A percentile compares a stretch with the other conserved stretches of the same genome.
phyloP scores from a whole-genome alignment of 2,329 filamentous ascomycete species.

The Penicillium thymicola region DNA sequence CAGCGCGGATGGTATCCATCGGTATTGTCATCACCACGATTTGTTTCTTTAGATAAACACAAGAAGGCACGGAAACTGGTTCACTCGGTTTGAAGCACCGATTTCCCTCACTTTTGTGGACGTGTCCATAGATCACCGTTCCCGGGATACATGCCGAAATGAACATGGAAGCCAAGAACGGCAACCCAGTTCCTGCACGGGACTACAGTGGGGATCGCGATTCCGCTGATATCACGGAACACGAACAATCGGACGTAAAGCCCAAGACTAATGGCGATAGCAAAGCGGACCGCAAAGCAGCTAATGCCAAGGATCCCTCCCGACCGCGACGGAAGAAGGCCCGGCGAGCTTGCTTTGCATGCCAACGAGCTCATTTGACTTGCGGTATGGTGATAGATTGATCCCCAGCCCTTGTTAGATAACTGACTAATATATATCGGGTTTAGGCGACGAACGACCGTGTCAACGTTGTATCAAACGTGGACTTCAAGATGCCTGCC shows the following conservation, averaged over 20 bases:
- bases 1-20: slow-evolving; percentile 18
- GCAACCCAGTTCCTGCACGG: slow-evolving; percentile 34
- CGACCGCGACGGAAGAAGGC: slow-evolving; percentile 94
- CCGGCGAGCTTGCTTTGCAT: slow-evolving; percentile 90
- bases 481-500: slow-evolving; percentile 83
- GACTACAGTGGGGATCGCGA: slow-evolving; percentile 41
- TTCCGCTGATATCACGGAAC: slow-evolving; percentile 36
- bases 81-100: slow-evolving; percentile 1
- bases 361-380: slow-evolving; percentile 93
- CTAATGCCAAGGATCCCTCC: slow-evolving; percentile 78
- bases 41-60: slow-evolving; percentile 12
- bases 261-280: slow-evolving; percentile 48
- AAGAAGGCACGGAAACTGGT: background rate
- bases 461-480: slow-evolving; percentile 94
- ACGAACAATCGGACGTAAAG: slow-evolving; percentile 39
- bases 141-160: slow-evolving; percentile 30
- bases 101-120: background rate
- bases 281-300: slow-evolving; percentile 57
- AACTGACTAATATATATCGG: slow-evolving; percentile 7
- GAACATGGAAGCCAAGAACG: slow-evolving; percentile 36
- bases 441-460: slow-evolving; percentile 83
- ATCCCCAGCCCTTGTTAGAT: slow-evolving; percentile 6
- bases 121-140: slow-evolving; percentile 1
- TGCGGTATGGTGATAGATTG: slow-evolving; percentile 69
- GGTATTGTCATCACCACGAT: slow-evolving; percentile 14